Percentiles rank a stretch among this genome's conserved stretches.
Conservation (phyloP, 2,329 filamentous ascomycete genomes). For the Cladosporium austrohemisphaericum region DNA sequence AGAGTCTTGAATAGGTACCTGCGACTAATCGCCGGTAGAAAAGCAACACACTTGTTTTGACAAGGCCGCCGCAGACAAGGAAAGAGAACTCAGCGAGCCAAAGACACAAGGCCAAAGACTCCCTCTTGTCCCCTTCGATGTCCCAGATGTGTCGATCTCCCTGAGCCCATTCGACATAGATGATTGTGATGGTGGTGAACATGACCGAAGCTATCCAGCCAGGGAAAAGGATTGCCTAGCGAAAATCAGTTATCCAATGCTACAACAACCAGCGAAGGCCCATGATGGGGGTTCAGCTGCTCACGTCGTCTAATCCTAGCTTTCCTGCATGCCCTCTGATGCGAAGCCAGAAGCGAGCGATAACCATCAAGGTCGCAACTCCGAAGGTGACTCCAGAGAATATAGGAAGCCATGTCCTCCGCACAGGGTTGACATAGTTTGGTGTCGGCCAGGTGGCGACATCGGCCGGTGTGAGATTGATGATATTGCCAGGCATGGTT, state of each 20-base stretch:
- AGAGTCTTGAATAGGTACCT: slow-evolving; percentile 33
- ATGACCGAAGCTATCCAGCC: slow-evolving; percentile 23
- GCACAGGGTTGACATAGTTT: slow-evolving; percentile 29
- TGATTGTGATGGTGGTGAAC: slow-evolving; percentile 23
- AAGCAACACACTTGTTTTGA: slow-evolving; percentile 32
- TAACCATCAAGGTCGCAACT: slow-evolving; percentile 26
- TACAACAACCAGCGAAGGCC: slow-evolving; percentile 4
- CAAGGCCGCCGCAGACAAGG: slow-evolving; percentile 31
- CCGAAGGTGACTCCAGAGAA: slow-evolving; percentile 29
- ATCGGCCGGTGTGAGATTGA: slow-evolving; percentile 24
- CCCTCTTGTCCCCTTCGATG: slow-evolving; percentile 23
- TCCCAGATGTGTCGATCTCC: slow-evolving; percentile 38
- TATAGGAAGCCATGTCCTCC: slow-evolving; percentile 31
- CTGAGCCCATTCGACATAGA: slow-evolving; percentile 25
- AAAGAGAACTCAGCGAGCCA: slow-evolving; percentile 35
- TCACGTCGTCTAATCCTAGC: slow-evolving; percentile 33
- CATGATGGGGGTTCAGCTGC: slow-evolving; percentile 9
- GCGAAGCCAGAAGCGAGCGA: slow-evolving; percentile 29
- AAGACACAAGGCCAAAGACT: slow-evolving; percentile 24
- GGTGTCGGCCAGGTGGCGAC: slow-evolving; percentile 29
- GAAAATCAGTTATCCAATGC: background rate
- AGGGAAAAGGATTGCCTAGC: slow-evolving; percentile 21
- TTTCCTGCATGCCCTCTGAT: slow-evolving; percentile 26
- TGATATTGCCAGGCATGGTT: slow-evolving; percentile 29
- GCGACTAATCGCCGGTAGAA: slow-evolving; percentile 43